Evolutionary conservation across 2,329 filamentous ascomycete genomes (phyloP), one percentile per base, ranked within the genome.

Genomic region (Davidsoniella neocaledoniae): DNA sequence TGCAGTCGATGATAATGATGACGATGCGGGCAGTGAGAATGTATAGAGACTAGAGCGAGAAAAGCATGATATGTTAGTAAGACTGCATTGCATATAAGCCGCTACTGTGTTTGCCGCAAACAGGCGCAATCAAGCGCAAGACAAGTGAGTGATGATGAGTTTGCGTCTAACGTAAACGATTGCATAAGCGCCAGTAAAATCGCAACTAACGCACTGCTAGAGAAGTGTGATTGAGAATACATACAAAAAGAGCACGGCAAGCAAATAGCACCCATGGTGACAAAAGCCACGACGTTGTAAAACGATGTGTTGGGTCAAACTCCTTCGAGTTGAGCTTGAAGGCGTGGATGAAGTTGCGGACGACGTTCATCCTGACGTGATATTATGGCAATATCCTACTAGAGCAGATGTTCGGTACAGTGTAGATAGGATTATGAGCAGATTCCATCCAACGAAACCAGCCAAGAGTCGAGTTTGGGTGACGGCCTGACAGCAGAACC

Each of bases 281-380:
- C n/a, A 93, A 64, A 7, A 88, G 63, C 84, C 85, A 93, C 12
- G 85, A 93, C 14, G 85, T 91, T 62, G 79, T 76, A 65, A 83
- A 87, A 52, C 81, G 76, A 63, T 81, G 72, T 40, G 73, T 68
- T 5, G 72, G 71, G 59, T 77, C 73, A 66, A 68, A 76, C 29
- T 62, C 59, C 54, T 63, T 65, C 26, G 55, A 60, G 45, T 65
- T 64, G 46, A 72, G 66, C 49, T 59, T 57, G 56, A 72, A 67
- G 40, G 58, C 58, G 46, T 55, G 16, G 3, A 37, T 38, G 17
- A 52, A 17, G 16, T 26, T 44, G n/a, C 37, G 4, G 19, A 50
- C 14, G 17, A 38, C 12, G 21, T 19, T 23, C 48, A 50, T 50
- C 5, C n/a, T 26, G 19, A 16, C 38, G 14, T 17, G 9, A 19